Conservation (phyloP, 805 yeast genomes). For the Metschnikowia gelsemii region DNA sequence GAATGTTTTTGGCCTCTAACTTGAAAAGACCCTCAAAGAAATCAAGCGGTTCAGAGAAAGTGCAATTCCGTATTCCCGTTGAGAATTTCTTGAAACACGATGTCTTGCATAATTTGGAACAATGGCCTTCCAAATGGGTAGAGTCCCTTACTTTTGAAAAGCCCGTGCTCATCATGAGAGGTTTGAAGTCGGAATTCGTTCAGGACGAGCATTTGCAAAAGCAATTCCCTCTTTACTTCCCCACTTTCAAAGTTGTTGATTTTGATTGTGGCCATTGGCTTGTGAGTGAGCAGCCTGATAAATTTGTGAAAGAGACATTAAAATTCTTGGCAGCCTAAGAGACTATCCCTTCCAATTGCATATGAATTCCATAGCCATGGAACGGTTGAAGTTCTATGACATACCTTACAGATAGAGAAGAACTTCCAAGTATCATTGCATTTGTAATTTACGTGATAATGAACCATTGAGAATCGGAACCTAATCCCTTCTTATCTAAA, state of each 20-base stretch:
- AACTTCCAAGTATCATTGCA: too few species aligned
- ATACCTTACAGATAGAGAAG: too few species aligned
- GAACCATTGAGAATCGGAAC: too few species aligned
- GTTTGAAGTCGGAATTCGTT: slow-evolving; percentile 43
- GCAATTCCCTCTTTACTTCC: slow-evolving; percentile 29
- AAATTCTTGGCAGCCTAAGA: slow-evolving; percentile 8
- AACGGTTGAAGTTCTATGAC: too few species aligned
- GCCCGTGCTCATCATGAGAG: slow-evolving; percentile 47
- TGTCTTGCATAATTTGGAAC: slow-evolving; percentile 13
- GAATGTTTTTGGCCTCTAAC: slow-evolving; percentile 42
- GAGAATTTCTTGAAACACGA: slow-evolving; percentile 17
- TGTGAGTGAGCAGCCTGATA: slow-evolving; percentile 39
- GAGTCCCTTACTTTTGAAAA: slow-evolving; percentile 24
- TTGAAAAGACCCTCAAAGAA: slow-evolving; percentile 21
- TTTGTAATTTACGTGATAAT: too few species aligned
- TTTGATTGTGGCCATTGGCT: slow-evolving; percentile 41
- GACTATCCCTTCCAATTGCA: too few species aligned
- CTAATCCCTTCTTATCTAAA: too few species aligned
- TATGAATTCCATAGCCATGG: background rate
- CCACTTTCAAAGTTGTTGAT: slow-evolving; percentile 19
- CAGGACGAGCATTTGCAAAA: slow-evolving; percentile 24
- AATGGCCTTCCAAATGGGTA: slow-evolving; percentile 17
- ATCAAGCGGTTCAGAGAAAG: slow-evolving; percentile 21
- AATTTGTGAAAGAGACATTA: slow-evolving; percentile 22
- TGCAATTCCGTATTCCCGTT: slow-evolving; percentile 18